These are phyloP conservation scores for Elsinoe batatas DNA, from an alignment of 2,329 filamentous ascomycete genomes.

Conservation along the genomic window DNA sequence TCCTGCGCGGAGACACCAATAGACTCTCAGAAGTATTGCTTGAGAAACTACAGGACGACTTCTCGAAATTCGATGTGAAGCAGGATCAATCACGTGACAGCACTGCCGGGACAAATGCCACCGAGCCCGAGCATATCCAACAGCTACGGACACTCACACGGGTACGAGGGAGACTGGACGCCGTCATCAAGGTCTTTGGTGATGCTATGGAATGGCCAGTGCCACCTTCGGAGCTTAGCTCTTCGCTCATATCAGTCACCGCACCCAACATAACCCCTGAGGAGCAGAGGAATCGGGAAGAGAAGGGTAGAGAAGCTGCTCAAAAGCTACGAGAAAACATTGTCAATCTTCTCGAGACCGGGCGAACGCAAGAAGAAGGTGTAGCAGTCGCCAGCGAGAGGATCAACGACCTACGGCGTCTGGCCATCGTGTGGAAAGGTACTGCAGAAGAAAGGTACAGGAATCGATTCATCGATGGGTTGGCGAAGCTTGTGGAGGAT, in stretches of 20 bases:
- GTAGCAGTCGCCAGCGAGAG: slow-evolving; percentile 63
- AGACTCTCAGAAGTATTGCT: slow-evolving; percentile 69
- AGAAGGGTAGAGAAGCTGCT: slow-evolving; percentile 77
- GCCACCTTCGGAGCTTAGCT: slow-evolving; percentile 79
- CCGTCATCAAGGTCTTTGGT: slow-evolving; percentile 83
- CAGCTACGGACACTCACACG: slow-evolving; percentile 73
- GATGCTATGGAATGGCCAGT: slow-evolving; percentile 94
- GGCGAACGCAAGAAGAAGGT: slow-evolving; percentile 51
- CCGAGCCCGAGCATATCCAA: slow-evolving; percentile 51
- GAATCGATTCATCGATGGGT: slow-evolving; percentile 65
- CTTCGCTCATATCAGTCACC: slow-evolving; percentile 82
- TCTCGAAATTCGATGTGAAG: slow-evolving; percentile 59
- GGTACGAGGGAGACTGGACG: slow-evolving; percentile 74
- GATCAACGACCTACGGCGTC: slow-evolving; percentile 65
- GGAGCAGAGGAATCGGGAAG: slow-evolving; percentile 60
- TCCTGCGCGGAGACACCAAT: slow-evolving; percentile 78
- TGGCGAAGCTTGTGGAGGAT: slow-evolving; percentile 78
- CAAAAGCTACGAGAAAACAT: slow-evolving; percentile 64
- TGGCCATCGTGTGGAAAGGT: slow-evolving; percentile 84
- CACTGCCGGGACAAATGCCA: slow-evolving; percentile 38
- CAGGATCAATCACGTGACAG: slow-evolving; percentile 13
- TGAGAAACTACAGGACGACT: slow-evolving; percentile 61
- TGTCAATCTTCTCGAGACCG: slow-evolving; percentile 49
- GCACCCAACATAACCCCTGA: slow-evolving; percentile 58
- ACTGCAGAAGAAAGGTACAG: slow-evolving; percentile 88